These are phyloP conservation scores for Yamadazyma epiphylla DNA, from an alignment of 1,139 yeast species.

Conservation along the genomic window DNA sequence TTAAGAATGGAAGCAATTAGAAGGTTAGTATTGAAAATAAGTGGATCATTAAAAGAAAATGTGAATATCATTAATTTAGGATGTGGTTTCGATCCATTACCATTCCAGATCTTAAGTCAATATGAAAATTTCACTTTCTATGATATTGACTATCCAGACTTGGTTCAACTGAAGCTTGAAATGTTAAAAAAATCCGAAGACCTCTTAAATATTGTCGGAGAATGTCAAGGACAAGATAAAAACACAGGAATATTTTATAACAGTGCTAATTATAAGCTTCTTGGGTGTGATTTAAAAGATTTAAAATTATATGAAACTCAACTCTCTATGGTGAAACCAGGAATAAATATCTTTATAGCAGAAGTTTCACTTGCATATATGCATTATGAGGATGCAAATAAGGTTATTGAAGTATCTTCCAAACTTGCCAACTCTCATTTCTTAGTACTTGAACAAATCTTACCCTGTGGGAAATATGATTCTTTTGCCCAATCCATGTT, in stretches of 20 bases:
- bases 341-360: constrained; percentile 58
- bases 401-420: constrained; percentile 51
- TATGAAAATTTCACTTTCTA: constrained; percentile 37
- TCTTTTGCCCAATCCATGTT: constrained; percentile 77
- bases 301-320: constrained; percentile 34
- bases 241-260: constrained; percentile 29
- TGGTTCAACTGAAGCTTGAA: constrained; percentile 49
- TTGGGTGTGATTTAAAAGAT: constrained; percentile 72
- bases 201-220: constrained; percentile 45
- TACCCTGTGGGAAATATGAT: constrained; percentile 60
- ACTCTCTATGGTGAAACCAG: constrained; percentile 22
- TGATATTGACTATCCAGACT: constrained; percentile 75
- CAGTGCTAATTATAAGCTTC: constrained; percentile 49
- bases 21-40: constrained; percentile 44
- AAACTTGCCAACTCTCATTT: constrained; percentile 53
- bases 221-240: constrained; percentile 6
- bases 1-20: constrained; percentile 71
- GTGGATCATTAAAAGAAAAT: constrained; percentile 18
- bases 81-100: constrained; percentile 79
- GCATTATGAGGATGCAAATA: constrained; percentile 66
- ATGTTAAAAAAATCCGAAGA: constrained; percentile 50
- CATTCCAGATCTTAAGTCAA: constrained; percentile 55
- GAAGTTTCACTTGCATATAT: constrained; percentile 84
- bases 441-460: constrained; percentile 64
- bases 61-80: constrained; percentile 64